phyloP scores from a whole-genome alignment of 2,329 filamentous ascomycete species.

The Hypoxylon sp. region DNA sequence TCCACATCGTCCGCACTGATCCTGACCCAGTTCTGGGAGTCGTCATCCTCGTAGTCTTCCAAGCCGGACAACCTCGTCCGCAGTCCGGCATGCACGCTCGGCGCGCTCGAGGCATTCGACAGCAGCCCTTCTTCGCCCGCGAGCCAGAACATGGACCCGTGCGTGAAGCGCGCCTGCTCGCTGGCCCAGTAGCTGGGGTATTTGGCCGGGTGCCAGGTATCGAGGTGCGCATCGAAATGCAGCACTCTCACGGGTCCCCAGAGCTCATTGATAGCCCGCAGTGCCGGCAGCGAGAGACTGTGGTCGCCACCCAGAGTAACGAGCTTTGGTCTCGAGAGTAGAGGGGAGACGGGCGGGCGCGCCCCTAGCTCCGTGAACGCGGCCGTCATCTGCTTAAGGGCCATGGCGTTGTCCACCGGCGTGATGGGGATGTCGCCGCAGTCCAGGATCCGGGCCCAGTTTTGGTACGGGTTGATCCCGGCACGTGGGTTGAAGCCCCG shows the following conservation, averaged over 20 bases:
- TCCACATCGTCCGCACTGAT: slow-evolving; percentile 91
- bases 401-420: slow-evolving; percentile 87
- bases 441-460: slow-evolving; percentile 84
- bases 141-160: slow-evolving; percentile 94
- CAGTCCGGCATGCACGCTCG: slow-evolving; percentile 85
- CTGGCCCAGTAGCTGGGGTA: slow-evolving; percentile 83
- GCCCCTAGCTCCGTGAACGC: slow-evolving; percentile 79
- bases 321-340: slow-evolving; percentile 65
- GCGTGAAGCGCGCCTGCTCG: slow-evolving; percentile 82
- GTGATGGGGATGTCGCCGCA: slow-evolving; percentile 92
- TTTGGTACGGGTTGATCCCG: slow-evolving; percentile 83
- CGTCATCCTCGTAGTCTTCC: slow-evolving; percentile 81
- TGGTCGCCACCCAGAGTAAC: slow-evolving; percentile 82
- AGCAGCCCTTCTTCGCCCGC: slow-evolving; percentile 82
- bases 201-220: slow-evolving; percentile 87
- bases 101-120: slow-evolving; percentile 51
- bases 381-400: slow-evolving; percentile 85
- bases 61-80: slow-evolving; percentile 80
- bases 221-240: slow-evolving; percentile 84
- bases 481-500: slow-evolving; percentile 88
- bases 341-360: slow-evolving; percentile 55
- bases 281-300: slow-evolving; percentile 76
- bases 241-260: slow-evolving; percentile 78
- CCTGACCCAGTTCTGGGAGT: slow-evolving; percentile 81
- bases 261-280: slow-evolving; percentile 74